Evolutionary conservation across 2,329 filamentous ascomycete genomes (phyloP).

Genomic region (Curvularia lunata): DNA sequence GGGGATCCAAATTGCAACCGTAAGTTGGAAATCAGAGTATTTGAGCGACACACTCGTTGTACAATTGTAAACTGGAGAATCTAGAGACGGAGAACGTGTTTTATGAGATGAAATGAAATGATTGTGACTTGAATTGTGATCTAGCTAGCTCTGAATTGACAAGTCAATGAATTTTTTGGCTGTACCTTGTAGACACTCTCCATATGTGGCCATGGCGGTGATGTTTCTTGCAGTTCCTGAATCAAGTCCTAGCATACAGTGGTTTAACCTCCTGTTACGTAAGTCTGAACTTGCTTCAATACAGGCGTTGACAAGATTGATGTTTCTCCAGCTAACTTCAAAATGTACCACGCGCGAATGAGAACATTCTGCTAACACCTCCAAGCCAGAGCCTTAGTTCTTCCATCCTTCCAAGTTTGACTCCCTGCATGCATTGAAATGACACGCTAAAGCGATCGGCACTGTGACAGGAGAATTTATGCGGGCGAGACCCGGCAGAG

Average conservation of each 20-base stretch:
- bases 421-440: neutral
- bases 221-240: neutral
- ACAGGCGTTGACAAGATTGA: neutral
- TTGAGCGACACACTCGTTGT: neutral
- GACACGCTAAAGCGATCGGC: neutral
- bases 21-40: neutral
- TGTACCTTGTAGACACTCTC: neutral
- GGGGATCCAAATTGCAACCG: neutral
- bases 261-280: no score
- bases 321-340: neutral
- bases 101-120: neutral
- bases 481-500: constrained; percentile 1
- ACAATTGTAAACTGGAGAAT: neutral
- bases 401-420: neutral
- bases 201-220: neutral
- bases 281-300: neutral
- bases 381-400: neutral
- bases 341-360: neutral
- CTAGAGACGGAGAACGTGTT: neutral
- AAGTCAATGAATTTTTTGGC: neutral
- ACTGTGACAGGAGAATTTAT: neutral
- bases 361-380: neutral
- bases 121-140: neutral
- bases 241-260: no score
- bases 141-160: neutral